A percentile compares a stretch with the other conserved stretches of the same genome.
Conservation (phyloP, 306 rosid species). For the Cicer chorassanicum region DNA sequence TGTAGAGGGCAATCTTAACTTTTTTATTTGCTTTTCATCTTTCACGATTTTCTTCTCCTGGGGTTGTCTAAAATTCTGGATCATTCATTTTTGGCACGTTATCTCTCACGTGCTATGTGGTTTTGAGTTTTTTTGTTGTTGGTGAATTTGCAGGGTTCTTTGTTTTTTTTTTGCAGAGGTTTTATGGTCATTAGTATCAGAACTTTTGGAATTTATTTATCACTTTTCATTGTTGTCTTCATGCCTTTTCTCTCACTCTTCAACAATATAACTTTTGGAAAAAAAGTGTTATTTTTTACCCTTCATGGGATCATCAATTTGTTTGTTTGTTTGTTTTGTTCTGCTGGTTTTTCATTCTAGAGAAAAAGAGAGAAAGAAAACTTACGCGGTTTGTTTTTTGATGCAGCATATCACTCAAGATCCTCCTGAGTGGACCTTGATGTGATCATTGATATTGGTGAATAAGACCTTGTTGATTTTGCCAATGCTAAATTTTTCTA, state of each 20-base stretch:
- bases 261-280: conserved; percentile 18
- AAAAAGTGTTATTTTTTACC: conserved; percentile 10
- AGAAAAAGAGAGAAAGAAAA: conserved; percentile 4
- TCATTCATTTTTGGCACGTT: conserved; percentile 44
- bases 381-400: conserved; percentile 47
- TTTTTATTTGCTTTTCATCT: conserved; percentile 6
- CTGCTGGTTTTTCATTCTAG: conserved; percentile 23
- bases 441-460: conserved; percentile 51
- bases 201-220: conserved; percentile 42
- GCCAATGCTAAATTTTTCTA: conserved; percentile 71
- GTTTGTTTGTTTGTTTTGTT: conserved; percentile 30
- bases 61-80: conserved; percentile 42
- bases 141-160: conserved; percentile 35
- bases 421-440: conserved; percentile 46
- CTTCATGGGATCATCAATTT: neutral
- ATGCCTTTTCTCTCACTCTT: conserved; percentile 15
- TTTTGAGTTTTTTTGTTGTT: conserved; percentile 38
- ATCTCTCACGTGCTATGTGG: conserved; percentile 30
- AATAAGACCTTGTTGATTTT: conserved; percentile 41
- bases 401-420: conserved; percentile 53
- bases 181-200: conserved; percentile 24
- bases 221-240: conserved; percentile 31
- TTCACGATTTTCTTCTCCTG: conserved; percentile 40
- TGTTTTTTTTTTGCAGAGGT: conserved; percentile 25
- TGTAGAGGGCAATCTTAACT: conserved; percentile 11